These are phyloP conservation scores for Wakefieldia striispora DNA, from an alignment of 768 basidiomycete species.

Conservation along the genomic window DNA sequence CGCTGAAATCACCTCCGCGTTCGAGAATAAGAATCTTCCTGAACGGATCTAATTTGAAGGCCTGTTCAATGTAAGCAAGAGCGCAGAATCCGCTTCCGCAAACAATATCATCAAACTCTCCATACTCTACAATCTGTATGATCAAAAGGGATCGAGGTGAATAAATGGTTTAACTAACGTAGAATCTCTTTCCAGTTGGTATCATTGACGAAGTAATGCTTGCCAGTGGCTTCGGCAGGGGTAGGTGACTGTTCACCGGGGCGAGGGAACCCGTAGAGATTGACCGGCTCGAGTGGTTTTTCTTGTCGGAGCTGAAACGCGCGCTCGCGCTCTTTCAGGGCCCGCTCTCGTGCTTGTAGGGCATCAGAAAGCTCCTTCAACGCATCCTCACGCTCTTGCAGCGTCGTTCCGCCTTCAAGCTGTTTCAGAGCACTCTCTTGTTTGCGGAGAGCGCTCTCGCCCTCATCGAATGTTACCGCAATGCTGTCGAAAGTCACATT, in stretches of 20 bases:
- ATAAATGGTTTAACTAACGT: not conserved
- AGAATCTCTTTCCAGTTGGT: constrained; percentile 2
- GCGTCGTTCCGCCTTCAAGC: too few relatives aligned
- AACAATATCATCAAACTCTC: constrained; percentile 10
- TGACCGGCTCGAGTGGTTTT: not conserved
- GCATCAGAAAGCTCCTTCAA: too few relatives aligned
- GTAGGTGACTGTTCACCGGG: constrained; percentile 1
- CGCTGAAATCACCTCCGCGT: constrained; percentile 3
- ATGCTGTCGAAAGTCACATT: too few relatives aligned
- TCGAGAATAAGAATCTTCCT: constrained; percentile 19
- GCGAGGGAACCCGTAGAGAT: constrained; percentile 9
- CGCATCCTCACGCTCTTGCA: too few relatives aligned
- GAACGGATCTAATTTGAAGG: constrained; percentile 10
- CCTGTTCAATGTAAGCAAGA: constrained; percentile 16
- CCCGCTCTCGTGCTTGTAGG: too few relatives aligned
- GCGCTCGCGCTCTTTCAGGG: too few relatives aligned
- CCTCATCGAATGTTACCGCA: too few relatives aligned
- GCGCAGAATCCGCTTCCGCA: constrained; percentile 14
- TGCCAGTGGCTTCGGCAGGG: constrained; percentile 4
- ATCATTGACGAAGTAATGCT: constrained; percentile 8
- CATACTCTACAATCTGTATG: not conserved
- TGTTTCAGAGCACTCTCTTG: too few relatives aligned
- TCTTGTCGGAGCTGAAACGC: too few relatives aligned
- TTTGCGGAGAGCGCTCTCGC: too few relatives aligned
- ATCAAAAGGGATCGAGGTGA: not conserved